Percentiles rank a stretch among this genome's conserved stretches.
Evolutionary conservation across 1,284 basidiomycete species (phyloP).

Genomic region (Tilletia caries): DNA sequence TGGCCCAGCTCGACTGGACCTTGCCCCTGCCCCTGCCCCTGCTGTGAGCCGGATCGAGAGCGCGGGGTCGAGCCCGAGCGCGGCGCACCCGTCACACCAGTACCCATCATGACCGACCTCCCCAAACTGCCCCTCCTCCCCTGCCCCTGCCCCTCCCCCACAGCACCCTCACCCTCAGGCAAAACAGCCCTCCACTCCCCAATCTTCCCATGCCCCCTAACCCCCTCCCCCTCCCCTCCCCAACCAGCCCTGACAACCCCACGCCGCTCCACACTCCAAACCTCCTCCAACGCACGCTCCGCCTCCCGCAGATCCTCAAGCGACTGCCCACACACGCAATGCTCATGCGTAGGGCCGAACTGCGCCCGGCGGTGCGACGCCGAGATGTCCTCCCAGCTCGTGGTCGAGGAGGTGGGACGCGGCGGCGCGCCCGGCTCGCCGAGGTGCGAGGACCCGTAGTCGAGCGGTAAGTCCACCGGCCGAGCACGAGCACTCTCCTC

Average conservation of each 20-base stretch:
- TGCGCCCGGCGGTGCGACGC: constrained; percentile 32
- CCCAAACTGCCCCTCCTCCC: background rate
- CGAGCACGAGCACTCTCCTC: constrained; percentile 3
- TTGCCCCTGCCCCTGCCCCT: background rate
- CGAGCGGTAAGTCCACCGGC: constrained; percentile 27
- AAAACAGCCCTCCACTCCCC: constrained; percentile 27
- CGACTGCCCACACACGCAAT: constrained; percentile 52
- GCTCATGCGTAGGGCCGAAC: constrained; percentile 39
- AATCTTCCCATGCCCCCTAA: constrained; percentile 43
- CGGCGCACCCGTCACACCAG: background rate
- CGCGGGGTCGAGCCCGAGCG: constrained; percentile 4
- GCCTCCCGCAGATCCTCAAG: constrained; percentile 42
- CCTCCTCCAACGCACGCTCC: constrained; percentile 45
- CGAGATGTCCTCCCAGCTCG: constrained; percentile 23
- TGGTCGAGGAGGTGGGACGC: constrained; percentile 19
- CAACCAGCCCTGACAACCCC: constrained; percentile 21
- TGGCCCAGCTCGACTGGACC: no score
- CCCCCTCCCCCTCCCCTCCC: constrained; percentile 9
- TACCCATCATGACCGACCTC: background rate
- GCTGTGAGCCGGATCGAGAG: background rate
- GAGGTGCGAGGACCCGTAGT: constrained; percentile 20
- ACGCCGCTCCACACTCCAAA: constrained; percentile 30
- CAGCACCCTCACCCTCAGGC: background rate
- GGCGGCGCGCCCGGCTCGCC: constrained; percentile 19
- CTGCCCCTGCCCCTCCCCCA: no score